Base-by-base conservation (phyloP, 352 stramenopile genomes). In the Phytophthora pisi region DNA sequence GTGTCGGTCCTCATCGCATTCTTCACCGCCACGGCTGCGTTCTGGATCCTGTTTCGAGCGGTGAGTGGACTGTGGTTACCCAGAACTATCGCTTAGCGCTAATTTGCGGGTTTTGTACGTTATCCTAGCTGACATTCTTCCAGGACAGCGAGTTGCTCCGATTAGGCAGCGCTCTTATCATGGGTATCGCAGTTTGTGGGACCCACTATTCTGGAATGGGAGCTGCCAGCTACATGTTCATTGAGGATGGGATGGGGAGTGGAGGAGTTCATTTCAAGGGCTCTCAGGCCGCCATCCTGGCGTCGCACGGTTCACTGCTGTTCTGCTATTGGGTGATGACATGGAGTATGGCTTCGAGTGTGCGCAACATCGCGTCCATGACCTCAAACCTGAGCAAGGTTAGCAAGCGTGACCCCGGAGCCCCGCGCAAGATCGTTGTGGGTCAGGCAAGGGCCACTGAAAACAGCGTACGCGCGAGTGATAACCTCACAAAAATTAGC, bases 1-100 rank as follows among this genome's bases (percentile, higher is more conserved):
- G 45, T 77, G 5, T 92, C 81, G 9, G 83, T 71, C 9, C 51
- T 79, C 5, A 84, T 92, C 24, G 81, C 81, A 6, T 88, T 86
- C 31, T 75, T 82, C 46, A 77, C 82, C 8, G 81, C 81, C 0
- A 90, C 70, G 18, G 78, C 82, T 2, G 81, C 78, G 23, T 90
- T 90, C 42, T 92, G 81, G 84, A 92, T 89, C 51, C 52, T 92
- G 10, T 90, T 90, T 31, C 83, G 81, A 45, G 78, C 72, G 23
- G 82, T 88, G 73, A 20, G 59, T 47, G n/a, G 15, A 5, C 26
- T 6, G 18, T 5, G 54, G 45, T 16, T 5, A 40, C 4, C 10
- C 10, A 40, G 13, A 40, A 16, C 34, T 9, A 40, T 13, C 34
- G 34, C 4, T 40, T 5, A 16, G 6, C 10, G 6, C 34, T 40